Base-by-base conservation (phyloP, 768 basidiomycete genomes). In the Thelephora ganbajun region DNA sequence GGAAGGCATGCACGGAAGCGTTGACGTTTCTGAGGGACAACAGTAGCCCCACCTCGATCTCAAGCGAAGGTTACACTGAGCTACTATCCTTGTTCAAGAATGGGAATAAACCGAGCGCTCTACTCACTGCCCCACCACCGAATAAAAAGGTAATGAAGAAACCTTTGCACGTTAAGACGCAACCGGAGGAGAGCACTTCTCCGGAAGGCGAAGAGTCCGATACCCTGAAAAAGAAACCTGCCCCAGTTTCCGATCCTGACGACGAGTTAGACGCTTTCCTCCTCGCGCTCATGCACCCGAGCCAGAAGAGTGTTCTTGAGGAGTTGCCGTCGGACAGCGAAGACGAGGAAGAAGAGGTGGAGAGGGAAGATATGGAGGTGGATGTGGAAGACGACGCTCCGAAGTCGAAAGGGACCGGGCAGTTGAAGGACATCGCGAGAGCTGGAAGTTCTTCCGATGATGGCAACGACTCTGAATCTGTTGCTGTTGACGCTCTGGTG, bases 291-390 rank as follows among this genome's bases (percentile, higher is more conserved):
- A 41, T 44, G n/a, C 43, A 51, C 22, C 54, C 54, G 4, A 44
- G 36, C 12, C 43, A 19, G 33, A 56, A 54, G 26, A 53, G 61
- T n/a, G 53, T 66, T 19, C 48, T 67, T 1, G 61, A 61, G 19
- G 61, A 47, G 44, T 52, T 63, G 45, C 52, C 44, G 56, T 62
- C 49, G 56, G 57, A 51, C 11, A 43, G 59, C 9, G 61, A 56
- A 33, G 60, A 62, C 11, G 62, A 71, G 36, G 61, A 70, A 14
- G 59, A 63, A 7, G 64, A 66, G 11, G n/a, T n/a, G n/a, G 65
- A 65, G 48, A 70, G 69, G 43, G 66, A 63, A 13, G 65, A 66
- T 34, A 64, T 66, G 13, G 65, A 69, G 18, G 71, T 70, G 22
- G 68, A 70, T 18, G n/a, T n/a, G n/a, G 50, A 63, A n/a, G 61